phyloP scores from a whole-genome alignment of 805 yeast species.

The Kuraishia floccosa region DNA sequence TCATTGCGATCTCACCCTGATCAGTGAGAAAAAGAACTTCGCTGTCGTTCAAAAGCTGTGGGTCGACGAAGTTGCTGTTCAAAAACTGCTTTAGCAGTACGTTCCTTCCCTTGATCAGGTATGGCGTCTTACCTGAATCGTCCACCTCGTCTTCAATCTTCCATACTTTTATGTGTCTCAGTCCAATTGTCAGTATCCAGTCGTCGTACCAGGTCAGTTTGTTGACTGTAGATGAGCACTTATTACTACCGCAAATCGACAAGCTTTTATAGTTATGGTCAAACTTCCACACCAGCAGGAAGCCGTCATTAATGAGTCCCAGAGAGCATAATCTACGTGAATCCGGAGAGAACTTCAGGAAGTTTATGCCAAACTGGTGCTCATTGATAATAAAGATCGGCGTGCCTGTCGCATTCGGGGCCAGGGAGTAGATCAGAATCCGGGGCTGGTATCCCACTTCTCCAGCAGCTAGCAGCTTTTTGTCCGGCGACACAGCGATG shows the following conservation, averaged over 20 bases:
- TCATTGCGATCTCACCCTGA: slow-evolving; percentile 19
- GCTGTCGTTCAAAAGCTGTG: slow-evolving; percentile 19
- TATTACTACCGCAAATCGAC: slow-evolving; percentile 36
- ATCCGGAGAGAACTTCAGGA: slow-evolving; percentile 45
- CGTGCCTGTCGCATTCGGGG: slow-evolving; percentile 29
- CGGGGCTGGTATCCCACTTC: slow-evolving; percentile 65
- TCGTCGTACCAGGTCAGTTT: slow-evolving; percentile 45
- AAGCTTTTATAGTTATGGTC: slow-evolving; percentile 2
- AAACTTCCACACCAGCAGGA: slow-evolving; percentile 45
- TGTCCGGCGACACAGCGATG: slow-evolving; percentile 46
- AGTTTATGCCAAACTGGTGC: slow-evolving; percentile 54
- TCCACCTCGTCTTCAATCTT: slow-evolving; percentile 18
- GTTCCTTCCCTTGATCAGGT: slow-evolving; percentile 44
- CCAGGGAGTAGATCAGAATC: slow-evolving; percentile 45
- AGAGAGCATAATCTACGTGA: slow-evolving; percentile 45
- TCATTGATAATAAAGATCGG: slow-evolving; percentile 47
- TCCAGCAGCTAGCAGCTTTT: slow-evolving; percentile 49
- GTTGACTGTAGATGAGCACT: slow-evolving; percentile 49
- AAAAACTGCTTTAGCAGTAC: slow-evolving; percentile 39
- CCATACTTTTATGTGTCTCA: slow-evolving; percentile 57
- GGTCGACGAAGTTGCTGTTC: slow-evolving; percentile 36
- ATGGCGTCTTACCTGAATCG: slow-evolving; percentile 5
- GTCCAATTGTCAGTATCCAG: slow-evolving; percentile 41
- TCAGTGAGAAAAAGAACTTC: slow-evolving; percentile 24
- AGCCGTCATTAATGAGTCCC: slow-evolving; percentile 64